A percentile compares a stretch with the other conserved stretches of the same genome.
phyloP scores from a whole-genome alignment of 192 early-diverging fungal genomes.

The Linnemannia exigua region DNA sequence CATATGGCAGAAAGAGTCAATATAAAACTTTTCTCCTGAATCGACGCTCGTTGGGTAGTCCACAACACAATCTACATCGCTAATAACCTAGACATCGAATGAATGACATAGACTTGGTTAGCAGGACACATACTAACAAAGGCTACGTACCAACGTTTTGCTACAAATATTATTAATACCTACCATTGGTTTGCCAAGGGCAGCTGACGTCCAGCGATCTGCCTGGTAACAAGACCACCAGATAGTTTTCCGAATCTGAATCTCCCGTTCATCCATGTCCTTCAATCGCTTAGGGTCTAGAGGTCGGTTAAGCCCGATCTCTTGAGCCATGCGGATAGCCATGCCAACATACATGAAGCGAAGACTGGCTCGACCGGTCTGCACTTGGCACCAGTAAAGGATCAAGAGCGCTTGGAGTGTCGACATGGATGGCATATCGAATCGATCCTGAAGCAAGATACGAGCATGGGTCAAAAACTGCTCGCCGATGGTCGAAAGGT shows the following conservation, averaged over 20 bases:
- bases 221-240: slow-evolving; percentile 58
- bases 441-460: slow-evolving; percentile 54
- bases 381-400: slow-evolving; percentile 56
- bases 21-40: slow-evolving; percentile 8
- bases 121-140: neutral
- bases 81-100: slow-evolving; percentile 29
- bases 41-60: slow-evolving; percentile 40
- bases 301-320: slow-evolving; percentile 55
- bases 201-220: slow-evolving; percentile 55
- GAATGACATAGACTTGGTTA: neutral
- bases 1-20: slow-evolving; percentile 35
- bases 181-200: slow-evolving; percentile 56
- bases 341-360: slow-evolving; percentile 57
- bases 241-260: slow-evolving; percentile 52
- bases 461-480: slow-evolving; percentile 53
- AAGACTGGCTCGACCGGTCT: slow-evolving; percentile 53
- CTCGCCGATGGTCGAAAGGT: slow-evolving; percentile 48
- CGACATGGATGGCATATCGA: slow-evolving; percentile 58
- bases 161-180: neutral
- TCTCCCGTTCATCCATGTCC: slow-evolving; percentile 39
- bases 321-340: slow-evolving; percentile 63
- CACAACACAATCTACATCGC: slow-evolving; percentile 49
- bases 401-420: slow-evolving; percentile 60
- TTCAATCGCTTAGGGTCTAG: slow-evolving; percentile 30
- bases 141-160: neutral